Evolutionary conservation across 2,329 filamentous ascomycete genomes (phyloP).

Genomic region (Beauveria australis): DNA sequence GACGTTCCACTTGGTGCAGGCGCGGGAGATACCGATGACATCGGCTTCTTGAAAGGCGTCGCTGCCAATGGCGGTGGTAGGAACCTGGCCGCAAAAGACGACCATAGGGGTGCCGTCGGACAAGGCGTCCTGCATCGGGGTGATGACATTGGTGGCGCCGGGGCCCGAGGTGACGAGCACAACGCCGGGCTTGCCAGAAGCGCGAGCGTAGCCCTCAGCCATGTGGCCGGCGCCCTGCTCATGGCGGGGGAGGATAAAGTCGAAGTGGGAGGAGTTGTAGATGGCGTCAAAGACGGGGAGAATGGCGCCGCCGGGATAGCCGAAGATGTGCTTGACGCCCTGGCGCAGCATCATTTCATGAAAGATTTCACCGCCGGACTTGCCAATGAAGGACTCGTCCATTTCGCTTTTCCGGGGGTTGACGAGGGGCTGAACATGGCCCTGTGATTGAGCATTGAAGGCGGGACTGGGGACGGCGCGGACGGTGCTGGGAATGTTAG

Average conservation of each 20-base stretch:
- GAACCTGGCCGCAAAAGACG: conserved; percentile 91
- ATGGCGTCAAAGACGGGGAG: conserved; percentile 98
- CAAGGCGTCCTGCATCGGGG: conserved; percentile 90
- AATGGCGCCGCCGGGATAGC: conserved; percentile 92
- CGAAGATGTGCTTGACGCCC: conserved; percentile 86
- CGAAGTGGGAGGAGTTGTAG: conserved; percentile 94
- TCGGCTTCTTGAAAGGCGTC: conserved; percentile 98
- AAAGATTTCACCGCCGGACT: conserved; percentile 93
- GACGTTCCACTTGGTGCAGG: conserved; percentile 98
- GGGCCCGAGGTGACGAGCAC: conserved; percentile 95
- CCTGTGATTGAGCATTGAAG: conserved; percentile 43
- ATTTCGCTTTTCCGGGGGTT: conserved; percentile 53
- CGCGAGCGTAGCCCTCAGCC: conserved; percentile 94
- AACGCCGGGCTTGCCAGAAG: conserved; percentile 87
- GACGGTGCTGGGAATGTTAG: conserved; percentile 24
- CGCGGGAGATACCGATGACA: conserved; percentile 83
- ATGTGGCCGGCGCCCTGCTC: conserved; percentile 98
- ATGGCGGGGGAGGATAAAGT: conserved; percentile 90
- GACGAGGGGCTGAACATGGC: conserved; percentile 63
- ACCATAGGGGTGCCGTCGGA: conserved; percentile 95
- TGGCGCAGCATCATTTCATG: conserved; percentile 98
- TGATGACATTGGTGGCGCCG: conserved; percentile 92
- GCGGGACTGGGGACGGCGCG: conserved; percentile 56
- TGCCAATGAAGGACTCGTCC: conserved; percentile 85
- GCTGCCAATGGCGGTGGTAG: conserved; percentile 81